Percentiles rank a stretch among this genome's conserved stretches.
Conservation (phyloP, 305 asterid species). For the Coffea humblotiana region DNA sequence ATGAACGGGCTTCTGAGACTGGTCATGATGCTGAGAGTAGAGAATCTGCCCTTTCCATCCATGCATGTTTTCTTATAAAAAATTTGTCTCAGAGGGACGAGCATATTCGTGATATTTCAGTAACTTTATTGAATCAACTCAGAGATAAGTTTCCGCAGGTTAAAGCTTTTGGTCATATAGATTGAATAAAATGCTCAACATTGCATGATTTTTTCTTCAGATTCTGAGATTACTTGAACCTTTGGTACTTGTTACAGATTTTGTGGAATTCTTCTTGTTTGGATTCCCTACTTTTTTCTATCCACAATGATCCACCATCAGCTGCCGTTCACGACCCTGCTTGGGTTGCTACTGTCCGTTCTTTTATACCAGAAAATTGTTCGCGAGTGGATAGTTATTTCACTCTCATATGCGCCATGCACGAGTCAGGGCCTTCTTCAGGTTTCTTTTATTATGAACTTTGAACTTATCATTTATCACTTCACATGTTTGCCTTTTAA, state of each 20-base stretch:
- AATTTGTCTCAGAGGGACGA: conserved; percentile 96
- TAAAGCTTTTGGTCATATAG: conserved; percentile 20
- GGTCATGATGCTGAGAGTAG: conserved; percentile 79
- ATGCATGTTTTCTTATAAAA: conserved; percentile 94
- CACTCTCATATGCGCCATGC: conserved; percentile 99
- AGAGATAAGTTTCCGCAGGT: conserved; percentile 99
- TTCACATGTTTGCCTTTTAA: not conserved
- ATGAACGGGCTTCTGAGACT: conserved; percentile 79
- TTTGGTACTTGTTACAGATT: conserved; percentile 54
- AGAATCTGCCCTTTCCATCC: conserved; percentile 79
- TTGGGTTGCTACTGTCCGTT: conserved; percentile 84
- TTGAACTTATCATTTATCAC: not conserved
- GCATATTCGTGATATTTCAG: conserved; percentile 83
- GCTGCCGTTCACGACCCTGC: conserved; percentile 93
- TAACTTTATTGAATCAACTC: conserved; percentile 78
- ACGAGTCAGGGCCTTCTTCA: conserved; percentile 99
- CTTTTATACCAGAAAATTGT: conserved; percentile 88
- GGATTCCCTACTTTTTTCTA: conserved; percentile 85
- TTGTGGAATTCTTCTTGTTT: conserved; percentile 94
- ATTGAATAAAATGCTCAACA: conserved; percentile 19
- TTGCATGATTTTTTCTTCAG: conserved; percentile 25
- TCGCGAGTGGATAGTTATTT: conserved; percentile 90
- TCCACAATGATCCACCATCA: conserved; percentile 92
- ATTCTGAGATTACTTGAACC: conserved; percentile 28
- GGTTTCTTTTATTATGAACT: conserved; percentile 43